Conservation (phyloP, 1,284 basidiomycete species). For the Agaricales sp. region DNA sequence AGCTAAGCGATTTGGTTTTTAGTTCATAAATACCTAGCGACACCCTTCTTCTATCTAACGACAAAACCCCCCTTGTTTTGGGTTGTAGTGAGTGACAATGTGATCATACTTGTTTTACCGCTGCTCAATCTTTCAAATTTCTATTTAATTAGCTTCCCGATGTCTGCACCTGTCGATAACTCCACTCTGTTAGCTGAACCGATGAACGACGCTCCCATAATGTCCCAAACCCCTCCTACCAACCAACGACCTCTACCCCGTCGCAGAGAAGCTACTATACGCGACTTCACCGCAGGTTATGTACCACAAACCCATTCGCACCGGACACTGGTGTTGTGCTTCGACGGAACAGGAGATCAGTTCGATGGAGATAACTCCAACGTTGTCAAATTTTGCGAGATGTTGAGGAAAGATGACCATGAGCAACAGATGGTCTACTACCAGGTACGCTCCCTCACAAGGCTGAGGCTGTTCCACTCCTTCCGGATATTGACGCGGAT, state of each 20-base stretch:
- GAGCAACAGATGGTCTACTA: slow-evolving; percentile 38
- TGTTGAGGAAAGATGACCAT: slow-evolving; percentile 33
- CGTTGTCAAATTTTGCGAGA: slow-evolving; percentile 27
- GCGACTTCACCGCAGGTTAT: slow-evolving; percentile 7
- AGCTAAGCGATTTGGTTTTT: too few relatives aligned
- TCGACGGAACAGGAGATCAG: slow-evolving; percentile 43
- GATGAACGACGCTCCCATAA: too few relatives aligned
- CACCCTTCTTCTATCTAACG: too few relatives aligned
- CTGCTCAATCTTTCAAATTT: too few relatives aligned
- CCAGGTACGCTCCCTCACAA: too few relatives aligned
- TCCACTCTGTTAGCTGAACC: too few relatives aligned
- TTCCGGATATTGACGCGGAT: neutral
- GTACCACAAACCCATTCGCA: slow-evolving; percentile 21
- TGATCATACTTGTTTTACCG: too few relatives aligned
- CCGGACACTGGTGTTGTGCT: slow-evolving; percentile 39
- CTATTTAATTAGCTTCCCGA: too few relatives aligned
- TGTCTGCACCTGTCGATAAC: too few relatives aligned
- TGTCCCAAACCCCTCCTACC: neutral
- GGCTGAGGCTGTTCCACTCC: neutral
- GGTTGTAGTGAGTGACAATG: too few relatives aligned
- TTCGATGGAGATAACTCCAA: slow-evolving; percentile 29
- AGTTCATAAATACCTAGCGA: too few relatives aligned
- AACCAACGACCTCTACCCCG: neutral
- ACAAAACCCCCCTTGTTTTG: too few relatives aligned
- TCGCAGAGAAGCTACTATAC: neutral